Percentiles rank a stretch among this genome's conserved stretches.
Evolutionary conservation across 192 early-diverging fungal species (phyloP).

Genomic region (Helicostylum pulchrum): DNA sequence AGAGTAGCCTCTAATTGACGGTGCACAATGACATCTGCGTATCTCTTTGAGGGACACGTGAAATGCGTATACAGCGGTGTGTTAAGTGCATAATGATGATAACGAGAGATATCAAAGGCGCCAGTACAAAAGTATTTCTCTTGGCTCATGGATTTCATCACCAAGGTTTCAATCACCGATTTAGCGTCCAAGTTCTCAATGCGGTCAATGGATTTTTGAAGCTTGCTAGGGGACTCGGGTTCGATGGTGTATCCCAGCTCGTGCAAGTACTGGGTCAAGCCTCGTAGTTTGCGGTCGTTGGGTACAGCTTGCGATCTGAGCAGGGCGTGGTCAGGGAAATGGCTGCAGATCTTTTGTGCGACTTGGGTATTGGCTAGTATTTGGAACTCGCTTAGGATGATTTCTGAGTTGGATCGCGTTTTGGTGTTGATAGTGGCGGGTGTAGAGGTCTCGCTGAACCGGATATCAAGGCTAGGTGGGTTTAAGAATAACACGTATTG

Average conservation of each 20-base stretch:
- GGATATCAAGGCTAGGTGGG: slow-evolving; percentile 88
- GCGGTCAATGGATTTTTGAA: slow-evolving; percentile 58
- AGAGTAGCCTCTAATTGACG: slow-evolving; percentile 73
- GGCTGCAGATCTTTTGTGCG: slow-evolving; percentile 82
- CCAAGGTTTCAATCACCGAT: slow-evolving; percentile 76
- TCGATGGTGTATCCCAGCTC: slow-evolving; percentile 79
- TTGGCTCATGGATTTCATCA: slow-evolving; percentile 90
- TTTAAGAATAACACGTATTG: slow-evolving; percentile 84
- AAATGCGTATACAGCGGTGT: slow-evolving; percentile 96
- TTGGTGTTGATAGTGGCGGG: slow-evolving; percentile 41
- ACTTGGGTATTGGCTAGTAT: slow-evolving; percentile 94
- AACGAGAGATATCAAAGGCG: slow-evolving; percentile 66
- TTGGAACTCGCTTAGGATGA: slow-evolving; percentile 97
- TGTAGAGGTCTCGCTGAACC: slow-evolving; percentile 83
- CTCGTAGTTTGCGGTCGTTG: slow-evolving; percentile 46
- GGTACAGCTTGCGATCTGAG: slow-evolving; percentile 80
- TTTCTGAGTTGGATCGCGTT: slow-evolving; percentile 89
- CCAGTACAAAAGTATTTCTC: slow-evolving; percentile 97
- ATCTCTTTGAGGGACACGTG: slow-evolving; percentile 94
- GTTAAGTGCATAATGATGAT: slow-evolving; percentile 91
- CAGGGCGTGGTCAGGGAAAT: slow-evolving; percentile 92
- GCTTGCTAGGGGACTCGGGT: slow-evolving; percentile 49
- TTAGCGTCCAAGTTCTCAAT: slow-evolving; percentile 51
- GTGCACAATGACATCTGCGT: slow-evolving; percentile 95
- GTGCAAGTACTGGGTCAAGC: slow-evolving; percentile 51